Base-by-base conservation (phyloP, 192 early-diverging fungal species). In the Kappamyces sp. region DNA sequence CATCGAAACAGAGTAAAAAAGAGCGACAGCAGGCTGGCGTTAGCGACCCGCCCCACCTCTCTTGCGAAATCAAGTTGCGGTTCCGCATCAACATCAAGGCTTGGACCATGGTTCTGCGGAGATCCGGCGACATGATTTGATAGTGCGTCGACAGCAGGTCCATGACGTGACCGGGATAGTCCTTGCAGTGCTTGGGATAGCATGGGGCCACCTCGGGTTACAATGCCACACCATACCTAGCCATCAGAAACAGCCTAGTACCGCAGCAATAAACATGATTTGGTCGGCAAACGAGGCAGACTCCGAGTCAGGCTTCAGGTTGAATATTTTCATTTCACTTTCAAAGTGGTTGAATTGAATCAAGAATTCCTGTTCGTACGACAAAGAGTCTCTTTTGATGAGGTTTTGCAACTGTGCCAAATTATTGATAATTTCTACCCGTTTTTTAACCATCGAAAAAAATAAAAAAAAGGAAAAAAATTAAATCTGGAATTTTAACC, bases 391-490 rank as follows among this genome's bases (percentile, higher is more conserved):
- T 34, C 96, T 79, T 71, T 95, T 94, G 70, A 99, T 92, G 47
- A 95, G 80, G 72, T 99, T 99, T 76, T 99, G 96, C 58, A 99
- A 81, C 75, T 98, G 94, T 37, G 96, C 91, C 58, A 99, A 81
- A 83, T 99, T 91, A 15, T 22, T 12, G 14, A 45, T n/a, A 14
- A 45, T n/a, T 12, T n/a, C 12, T 45, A n/a, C 14, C 43, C 14
- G 43, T 45, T 45, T 45, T 45, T 22, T 22, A 22, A 22, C 22
- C 22, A 22, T 22, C 22, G 22, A 22, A 22, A 22, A 22, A 22
- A 22, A 22, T 22, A 22, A 22, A 22, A 22, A 22, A 22, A 22
- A 22, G 22, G 22, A 22, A 22, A 22, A 22, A 22, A 22, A 22
- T 22, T 22, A 22, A 22, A 22, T 22, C 22, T 22, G 22, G 22